Base-by-base conservation (phyloP, 2,329 filamentous ascomycete genomes). In the Cyclaneusma minus region DNA sequence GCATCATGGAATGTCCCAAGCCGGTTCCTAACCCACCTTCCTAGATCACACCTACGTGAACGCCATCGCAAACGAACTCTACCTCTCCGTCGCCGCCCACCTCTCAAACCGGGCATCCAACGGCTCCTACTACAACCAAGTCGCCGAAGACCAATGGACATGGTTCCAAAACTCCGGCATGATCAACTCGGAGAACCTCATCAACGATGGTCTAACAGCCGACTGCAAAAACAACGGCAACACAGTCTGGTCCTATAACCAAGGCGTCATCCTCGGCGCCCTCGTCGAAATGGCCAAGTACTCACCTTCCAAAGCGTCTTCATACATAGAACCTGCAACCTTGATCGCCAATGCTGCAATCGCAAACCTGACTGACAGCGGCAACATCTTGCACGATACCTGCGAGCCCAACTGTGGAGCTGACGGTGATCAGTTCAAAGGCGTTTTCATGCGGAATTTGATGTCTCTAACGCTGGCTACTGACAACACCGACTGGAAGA, bases 391-490 rank as follows among this genome's bases (percentile, higher is more conserved):
- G 2, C 56, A 55, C 31, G 67, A 73, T 31, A 35, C 44, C 7
- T 71, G 67, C 35, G 67, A 72, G 37, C 55, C 60, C 2, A 42
- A 52, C 31, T 65, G 58, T 28, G 55, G 52, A 6, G 46, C 43
- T 18, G 25, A 35, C 7, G 45, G 41, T 11, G 58, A 65, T 17
- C 69, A 78, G 40, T 83, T 82, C 60, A 82, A 83, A 48, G 77
- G 77, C 3, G 56, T 81, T 18, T 79, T 81, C 35, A 58, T 67
- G 10, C 61, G 73, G 12, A 78, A 78, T 41, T 50, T 83, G 12
- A 56, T 60, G 17, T 61, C 64, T 29, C 48, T 83, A 17, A 55
- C 45, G 9, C 29, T 34, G 1, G 62, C 49, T 3, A 59, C 58
- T 2, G 63, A 64, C 0, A 51, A 62, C 19, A 44, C 54, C 3